Conservation (phyloP, 768 basidiomycete species). For the Macrolepiota albuminosa region DNA sequence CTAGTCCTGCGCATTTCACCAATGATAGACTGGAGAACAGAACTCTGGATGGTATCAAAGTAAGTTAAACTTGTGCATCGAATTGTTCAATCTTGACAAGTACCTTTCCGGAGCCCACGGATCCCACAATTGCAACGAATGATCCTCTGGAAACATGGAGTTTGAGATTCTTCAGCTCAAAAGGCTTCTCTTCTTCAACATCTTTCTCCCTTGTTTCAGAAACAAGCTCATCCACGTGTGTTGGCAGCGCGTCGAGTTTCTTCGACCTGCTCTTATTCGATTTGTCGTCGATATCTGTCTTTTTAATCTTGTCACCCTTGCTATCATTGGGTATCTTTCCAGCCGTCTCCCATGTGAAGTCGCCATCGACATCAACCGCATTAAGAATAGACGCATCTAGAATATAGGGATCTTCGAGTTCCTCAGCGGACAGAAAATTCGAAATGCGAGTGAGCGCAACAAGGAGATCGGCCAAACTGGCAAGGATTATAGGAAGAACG, state of each 20-base stretch:
- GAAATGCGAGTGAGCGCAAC: slow-evolving; percentile 47
- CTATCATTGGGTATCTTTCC: slow-evolving; percentile 16
- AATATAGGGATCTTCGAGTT: slow-evolving; percentile 40
- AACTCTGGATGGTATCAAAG: slow-evolving; percentile 38
- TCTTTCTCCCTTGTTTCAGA: slow-evolving; percentile 16
- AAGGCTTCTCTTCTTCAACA: slow-evolving; percentile 39
- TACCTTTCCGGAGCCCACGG: slow-evolving; percentile 71
- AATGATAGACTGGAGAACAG: slow-evolving; percentile 49
- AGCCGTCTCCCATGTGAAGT: slow-evolving; percentile 48
- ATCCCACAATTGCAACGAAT: slow-evolving; percentile 70
- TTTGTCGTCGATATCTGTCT: slow-evolving; percentile 14
- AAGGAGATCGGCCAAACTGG: slow-evolving; percentile 41
- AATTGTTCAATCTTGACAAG: neutral
- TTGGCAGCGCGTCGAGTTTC: slow-evolving; percentile 15
- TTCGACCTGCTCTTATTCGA: slow-evolving; percentile 10
- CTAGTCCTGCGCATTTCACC: slow-evolving; percentile 63
- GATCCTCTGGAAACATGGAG: slow-evolving; percentile 47
- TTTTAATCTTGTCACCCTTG: slow-evolving; percentile 10
- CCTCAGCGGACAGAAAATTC: slow-evolving; percentile 49
- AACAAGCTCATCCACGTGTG: slow-evolving; percentile 12
- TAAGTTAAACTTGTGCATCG: neutral
- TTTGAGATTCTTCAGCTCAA: slow-evolving; percentile 42
- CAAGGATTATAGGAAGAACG: slow-evolving; percentile 52
- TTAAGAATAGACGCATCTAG: slow-evolving; percentile 32
- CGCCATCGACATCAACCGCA: slow-evolving; percentile 45